phyloP scores from a whole-genome alignment of 768 basidiomycete species.

The Pulveroboletus sp. region DNA sequence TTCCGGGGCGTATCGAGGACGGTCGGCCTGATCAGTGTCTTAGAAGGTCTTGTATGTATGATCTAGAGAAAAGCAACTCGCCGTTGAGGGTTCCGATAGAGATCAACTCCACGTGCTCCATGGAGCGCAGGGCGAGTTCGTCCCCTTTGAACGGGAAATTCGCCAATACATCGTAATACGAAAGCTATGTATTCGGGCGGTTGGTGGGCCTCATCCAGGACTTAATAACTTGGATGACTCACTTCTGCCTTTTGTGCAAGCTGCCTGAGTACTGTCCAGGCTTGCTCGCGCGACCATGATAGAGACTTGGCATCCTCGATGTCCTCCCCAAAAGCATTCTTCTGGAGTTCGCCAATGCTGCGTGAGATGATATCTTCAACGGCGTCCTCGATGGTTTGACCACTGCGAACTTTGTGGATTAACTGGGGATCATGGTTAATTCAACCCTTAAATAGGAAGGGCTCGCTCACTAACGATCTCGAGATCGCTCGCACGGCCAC shows the following conservation, averaged over 20 bases:
- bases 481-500: constrained; percentile 88
- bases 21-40: constrained; percentile 59
- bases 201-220: neutral
- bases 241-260: constrained; percentile 65
- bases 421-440: constrained; percentile 41
- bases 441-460: neutral
- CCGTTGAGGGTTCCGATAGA: constrained; percentile 73
- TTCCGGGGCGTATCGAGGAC: constrained; percentile 80
- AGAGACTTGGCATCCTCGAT: constrained; percentile 78
- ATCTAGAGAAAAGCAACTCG: constrained; percentile 21
- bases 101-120: constrained; percentile 90
- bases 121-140: constrained; percentile 68
- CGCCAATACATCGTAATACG: constrained; percentile 77
- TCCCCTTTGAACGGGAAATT: constrained; percentile 93
- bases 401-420: constrained; percentile 78
- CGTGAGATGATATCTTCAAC: constrained; percentile 86
- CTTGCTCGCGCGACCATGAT: constrained; percentile 84
- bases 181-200: constrained; percentile 41
- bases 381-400: constrained; percentile 68
- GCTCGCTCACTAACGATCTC: constrained; percentile 55
- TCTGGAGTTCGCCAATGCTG: constrained; percentile 77
- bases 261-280: constrained; percentile 74
- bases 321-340: constrained; percentile 93
- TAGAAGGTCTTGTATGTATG: neutral
- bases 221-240: constrained; percentile 26